Percentiles rank a stretch among this genome's conserved stretches.
phyloP scores from a whole-genome alignment of 371 early-diverging fungal species.

The Rhizomucor miehei region DNA sequence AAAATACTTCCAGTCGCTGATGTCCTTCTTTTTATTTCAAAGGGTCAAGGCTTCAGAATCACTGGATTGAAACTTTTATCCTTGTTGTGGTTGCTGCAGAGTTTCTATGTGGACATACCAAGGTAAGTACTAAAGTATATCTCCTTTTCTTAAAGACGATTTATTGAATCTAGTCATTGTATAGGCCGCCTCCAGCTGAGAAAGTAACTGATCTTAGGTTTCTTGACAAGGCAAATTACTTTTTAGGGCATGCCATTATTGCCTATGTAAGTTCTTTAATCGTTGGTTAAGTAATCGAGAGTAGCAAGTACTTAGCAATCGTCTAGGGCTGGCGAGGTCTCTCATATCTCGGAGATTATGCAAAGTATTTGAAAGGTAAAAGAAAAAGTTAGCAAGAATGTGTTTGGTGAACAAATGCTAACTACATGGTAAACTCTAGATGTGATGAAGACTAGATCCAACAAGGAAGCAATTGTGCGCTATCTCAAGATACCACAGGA shows the following conservation, averaged over 20 bases:
- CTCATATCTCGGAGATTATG: slow-evolving; percentile 37
- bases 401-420: too few relatives aligned
- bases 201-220: slow-evolving; percentile 37
- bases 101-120: slow-evolving; percentile 53
- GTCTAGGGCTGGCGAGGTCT: slow-evolving; percentile 40
- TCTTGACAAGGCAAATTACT: slow-evolving; percentile 44
- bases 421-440: too few relatives aligned
- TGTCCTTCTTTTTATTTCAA: neutral
- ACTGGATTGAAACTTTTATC: slow-evolving; percentile 68
- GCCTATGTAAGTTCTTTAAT: slow-evolving; percentile 36
- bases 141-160: slow-evolving; percentile 9
- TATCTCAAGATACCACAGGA: slow-evolving; percentile 64
- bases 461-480: slow-evolving; percentile 64
- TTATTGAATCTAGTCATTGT: slow-evolving; percentile 23
- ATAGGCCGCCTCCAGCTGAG: slow-evolving; percentile 40
- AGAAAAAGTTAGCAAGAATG: neutral
- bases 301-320: neutral
- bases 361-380: slow-evolving; percentile 31
- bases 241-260: slow-evolving; percentile 46
- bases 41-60: slow-evolving; percentile 77
- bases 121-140: slow-evolving; percentile 30
- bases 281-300: neutral
- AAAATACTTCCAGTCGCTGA: too few relatives aligned
- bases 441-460: slow-evolving; percentile 63
- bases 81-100: slow-evolving; percentile 63